phyloP scores from a whole-genome alignment of 163 green algal species.

The Smithsoniella earleae region DNA sequence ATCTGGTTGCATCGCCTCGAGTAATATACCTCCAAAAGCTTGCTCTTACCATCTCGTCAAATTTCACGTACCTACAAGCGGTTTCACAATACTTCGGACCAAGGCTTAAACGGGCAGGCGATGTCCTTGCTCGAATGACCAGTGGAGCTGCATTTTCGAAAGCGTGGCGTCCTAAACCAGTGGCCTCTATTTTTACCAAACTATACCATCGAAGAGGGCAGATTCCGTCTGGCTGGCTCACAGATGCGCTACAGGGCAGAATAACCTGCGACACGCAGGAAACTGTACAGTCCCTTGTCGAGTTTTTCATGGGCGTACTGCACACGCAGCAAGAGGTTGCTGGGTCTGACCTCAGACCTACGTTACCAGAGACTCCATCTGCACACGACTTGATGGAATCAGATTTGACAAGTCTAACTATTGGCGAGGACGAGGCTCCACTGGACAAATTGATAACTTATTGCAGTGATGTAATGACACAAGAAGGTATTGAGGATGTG shows the following conservation, averaged over 20 bases:
- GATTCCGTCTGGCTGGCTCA: neutral
- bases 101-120: neutral
- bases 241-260: conserved; percentile 17
- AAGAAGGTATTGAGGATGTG: neutral
- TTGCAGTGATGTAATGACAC: neutral
- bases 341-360: too few relatives aligned
- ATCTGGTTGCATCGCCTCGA: neutral
- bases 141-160: conserved; percentile 15
- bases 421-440: neutral
- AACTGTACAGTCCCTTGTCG: neutral
- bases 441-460: neutral
- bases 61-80: conserved; percentile 10
- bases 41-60: neutral
- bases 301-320: conserved; percentile 16
- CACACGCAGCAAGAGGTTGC: too few relatives aligned
- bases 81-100: neutral
- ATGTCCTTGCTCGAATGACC: conserved; percentile 11
- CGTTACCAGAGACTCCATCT: neutral
- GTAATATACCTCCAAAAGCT: neutral
- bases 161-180: conserved; percentile 22
- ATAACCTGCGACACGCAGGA: conserved; percentile 2
- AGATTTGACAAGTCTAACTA: neutral
- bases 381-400: neutral
- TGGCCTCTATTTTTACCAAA: conserved; percentile 14
- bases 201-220: conserved; percentile 24